Conservation (phyloP, 2,329 filamentous ascomycete species). For the Helicocarpus griseus region DNA sequence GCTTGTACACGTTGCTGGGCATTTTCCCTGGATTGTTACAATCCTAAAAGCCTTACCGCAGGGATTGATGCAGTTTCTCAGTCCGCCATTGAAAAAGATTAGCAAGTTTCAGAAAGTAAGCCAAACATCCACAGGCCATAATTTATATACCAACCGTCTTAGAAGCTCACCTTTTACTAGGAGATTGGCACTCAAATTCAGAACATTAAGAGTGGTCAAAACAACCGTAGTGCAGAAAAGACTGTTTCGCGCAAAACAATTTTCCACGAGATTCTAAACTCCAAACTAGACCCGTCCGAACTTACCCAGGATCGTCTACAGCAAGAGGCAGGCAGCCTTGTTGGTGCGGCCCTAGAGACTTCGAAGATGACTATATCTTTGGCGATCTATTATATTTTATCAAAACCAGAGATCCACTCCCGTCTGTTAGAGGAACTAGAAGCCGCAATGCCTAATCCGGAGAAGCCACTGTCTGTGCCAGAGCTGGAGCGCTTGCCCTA, state of each 20-base stretch:
- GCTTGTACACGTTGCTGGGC: slow-evolving; percentile 12
- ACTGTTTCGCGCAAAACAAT: no score
- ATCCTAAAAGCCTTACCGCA: slow-evolving; percentile 15
- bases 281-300: neutral
- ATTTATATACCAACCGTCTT: no score
- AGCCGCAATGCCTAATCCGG: neutral
- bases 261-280: neutral
- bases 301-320: neutral
- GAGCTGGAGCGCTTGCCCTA: neutral
- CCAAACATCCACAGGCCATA: no score
- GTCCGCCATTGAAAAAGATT: no score
- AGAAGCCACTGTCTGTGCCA: neutral
- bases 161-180: no score
- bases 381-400: neutral
- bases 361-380: no score
- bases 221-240: no score
- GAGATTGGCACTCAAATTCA: no score
- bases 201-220: no score
- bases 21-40: slow-evolving; percentile 15
- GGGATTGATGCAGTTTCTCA: no score
- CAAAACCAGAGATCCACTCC: neutral
- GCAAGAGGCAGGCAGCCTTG: neutral
- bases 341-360: neutral
- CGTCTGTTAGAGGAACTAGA: neutral
- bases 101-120: no score